These are phyloP conservation scores for Phaeosphaeria sp. DNA, from an alignment of 2,329 filamentous ascomycete species.

Conservation along the genomic window DNA sequence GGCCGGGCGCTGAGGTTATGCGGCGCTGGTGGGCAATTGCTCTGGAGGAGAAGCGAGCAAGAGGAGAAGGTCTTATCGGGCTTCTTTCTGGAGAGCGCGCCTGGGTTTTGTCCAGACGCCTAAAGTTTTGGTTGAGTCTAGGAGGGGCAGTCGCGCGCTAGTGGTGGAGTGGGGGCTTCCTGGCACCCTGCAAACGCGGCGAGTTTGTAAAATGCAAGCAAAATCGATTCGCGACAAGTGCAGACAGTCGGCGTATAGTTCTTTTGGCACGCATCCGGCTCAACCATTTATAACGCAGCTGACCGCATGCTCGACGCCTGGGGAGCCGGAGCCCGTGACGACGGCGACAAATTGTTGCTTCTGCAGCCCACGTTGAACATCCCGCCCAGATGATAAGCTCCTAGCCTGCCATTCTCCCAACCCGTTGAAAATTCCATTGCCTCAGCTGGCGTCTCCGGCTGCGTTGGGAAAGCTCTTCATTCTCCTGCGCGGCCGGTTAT, in stretches of 20 bases:
- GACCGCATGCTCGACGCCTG: constrained; percentile 8
- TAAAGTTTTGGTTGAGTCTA: not conserved
- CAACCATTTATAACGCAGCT: constrained; percentile 15
- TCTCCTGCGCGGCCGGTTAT: constrained; percentile 33
- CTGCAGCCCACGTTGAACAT: constrained; percentile 33
- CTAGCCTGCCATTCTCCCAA: constrained; percentile 25
- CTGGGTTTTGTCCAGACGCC: constrained; percentile 7
- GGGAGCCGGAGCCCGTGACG: constrained; percentile 7
- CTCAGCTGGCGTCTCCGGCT: constrained; percentile 20
- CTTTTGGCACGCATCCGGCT: constrained; percentile 10
- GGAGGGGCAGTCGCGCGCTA: constrained; percentile 33
- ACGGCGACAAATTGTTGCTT: constrained; percentile 24
- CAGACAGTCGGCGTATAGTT: constrained; percentile 5
- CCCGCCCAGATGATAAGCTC: constrained; percentile 40
- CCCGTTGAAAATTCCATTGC: constrained; percentile 33
- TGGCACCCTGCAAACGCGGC: constrained; percentile 18
- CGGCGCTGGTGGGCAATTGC: constrained; percentile 16
- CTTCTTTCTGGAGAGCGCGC: constrained; percentile 15
- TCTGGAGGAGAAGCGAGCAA: constrained; percentile 5
- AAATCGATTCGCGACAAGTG: constrained; percentile 17
- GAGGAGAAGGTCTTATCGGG: constrained; percentile 5
- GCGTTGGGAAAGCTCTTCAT: constrained; percentile 4
- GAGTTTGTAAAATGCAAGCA: constrained; percentile 19
- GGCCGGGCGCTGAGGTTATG: constrained; percentile 21
- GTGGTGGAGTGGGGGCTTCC: constrained; percentile 24